Evolutionary conservation across 1,139 yeast genomes (phyloP).

Genomic region (Sugiyamaella grinbergsii): DNA sequence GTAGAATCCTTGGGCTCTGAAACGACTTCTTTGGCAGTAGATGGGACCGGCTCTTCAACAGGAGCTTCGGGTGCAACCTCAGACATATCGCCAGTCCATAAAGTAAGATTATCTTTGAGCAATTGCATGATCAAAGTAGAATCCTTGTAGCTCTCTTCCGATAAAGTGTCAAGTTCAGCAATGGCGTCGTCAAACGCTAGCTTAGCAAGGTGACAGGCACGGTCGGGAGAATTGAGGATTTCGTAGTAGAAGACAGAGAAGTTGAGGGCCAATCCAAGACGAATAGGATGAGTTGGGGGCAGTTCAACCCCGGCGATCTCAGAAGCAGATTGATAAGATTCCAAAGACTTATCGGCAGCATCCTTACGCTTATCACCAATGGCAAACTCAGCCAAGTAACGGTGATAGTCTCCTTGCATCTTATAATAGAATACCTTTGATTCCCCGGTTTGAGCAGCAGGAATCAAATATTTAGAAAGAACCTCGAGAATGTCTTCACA

Average conservation of each 20-base stretch:
- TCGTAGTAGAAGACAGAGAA: slow-evolving; percentile 98
- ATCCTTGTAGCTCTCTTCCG: slow-evolving; percentile 98
- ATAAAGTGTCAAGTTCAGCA: slow-evolving; percentile 95
- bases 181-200: slow-evolving; percentile 99
- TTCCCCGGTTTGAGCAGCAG: slow-evolving; percentile 94
- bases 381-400: slow-evolving; percentile 97
- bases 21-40: slow-evolving; percentile 1
- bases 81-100: slow-evolving; percentile 97
- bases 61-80: slow-evolving; percentile 67
- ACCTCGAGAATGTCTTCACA: slow-evolving; percentile 93
- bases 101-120: slow-evolving; percentile 95
- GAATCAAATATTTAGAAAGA: slow-evolving; percentile 84
- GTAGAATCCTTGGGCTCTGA: slow-evolving; percentile 11
- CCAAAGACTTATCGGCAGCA: slow-evolving; percentile 90
- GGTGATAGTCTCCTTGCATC: slow-evolving; percentile 99
- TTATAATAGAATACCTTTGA: slow-evolving; percentile 97
- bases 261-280: slow-evolving; percentile 96
- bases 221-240: slow-evolving; percentile 95
- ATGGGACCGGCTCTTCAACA: slow-evolving; percentile 17
- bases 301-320: slow-evolving; percentile 96
- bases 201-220: slow-evolving; percentile 98
- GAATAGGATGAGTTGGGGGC: slow-evolving; percentile 98
- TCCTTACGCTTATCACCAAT: slow-evolving; percentile 86
- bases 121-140: slow-evolving; percentile 98
- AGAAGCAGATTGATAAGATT: slow-evolving; percentile 92